Percentiles rank a stretch among this genome's conserved stretches.
Evolutionary conservation across 2,329 filamentous ascomycete genomes (phyloP).

Genomic region (Verticillium dahliae): DNA sequence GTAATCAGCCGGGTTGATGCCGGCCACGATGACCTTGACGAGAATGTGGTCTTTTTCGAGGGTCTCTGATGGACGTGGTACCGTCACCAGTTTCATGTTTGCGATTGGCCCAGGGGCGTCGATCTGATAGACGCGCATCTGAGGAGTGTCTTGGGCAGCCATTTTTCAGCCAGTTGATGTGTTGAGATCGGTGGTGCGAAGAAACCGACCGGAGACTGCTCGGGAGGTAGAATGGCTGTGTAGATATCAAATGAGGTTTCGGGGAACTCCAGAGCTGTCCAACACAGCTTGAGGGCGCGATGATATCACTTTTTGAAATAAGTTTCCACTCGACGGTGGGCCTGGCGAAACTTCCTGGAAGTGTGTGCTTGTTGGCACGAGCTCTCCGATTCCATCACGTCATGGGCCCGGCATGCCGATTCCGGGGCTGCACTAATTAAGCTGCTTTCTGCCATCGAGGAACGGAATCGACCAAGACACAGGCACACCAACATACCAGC

Average conservation of each 20-base stretch:
- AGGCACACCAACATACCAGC: too few species aligned
- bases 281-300: background rate
- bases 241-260: background rate
- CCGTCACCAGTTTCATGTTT: slow-evolving; percentile 10
- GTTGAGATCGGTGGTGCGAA: background rate
- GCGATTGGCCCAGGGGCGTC: background rate
- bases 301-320: background rate
- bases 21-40: slow-evolving; percentile 44
- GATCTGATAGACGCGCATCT: background rate
- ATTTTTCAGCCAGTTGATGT: background rate
- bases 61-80: slow-evolving; percentile 31
- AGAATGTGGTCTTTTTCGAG: slow-evolving; percentile 40
- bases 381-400: background rate
- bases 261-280: background rate
- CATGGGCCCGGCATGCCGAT: background rate
- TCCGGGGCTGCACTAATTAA: background rate
- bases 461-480: background rate
- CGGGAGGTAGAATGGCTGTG: too few species aligned
- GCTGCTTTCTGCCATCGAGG: background rate
- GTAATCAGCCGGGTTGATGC: slow-evolving; percentile 59
- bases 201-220: background rate
- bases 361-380: background rate
- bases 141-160: background rate
- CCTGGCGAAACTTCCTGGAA: background rate
- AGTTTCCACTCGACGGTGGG: background rate